phyloP scores from a whole-genome alignment of 345 rosid genomes.

The Jatropha curcas region DNA sequence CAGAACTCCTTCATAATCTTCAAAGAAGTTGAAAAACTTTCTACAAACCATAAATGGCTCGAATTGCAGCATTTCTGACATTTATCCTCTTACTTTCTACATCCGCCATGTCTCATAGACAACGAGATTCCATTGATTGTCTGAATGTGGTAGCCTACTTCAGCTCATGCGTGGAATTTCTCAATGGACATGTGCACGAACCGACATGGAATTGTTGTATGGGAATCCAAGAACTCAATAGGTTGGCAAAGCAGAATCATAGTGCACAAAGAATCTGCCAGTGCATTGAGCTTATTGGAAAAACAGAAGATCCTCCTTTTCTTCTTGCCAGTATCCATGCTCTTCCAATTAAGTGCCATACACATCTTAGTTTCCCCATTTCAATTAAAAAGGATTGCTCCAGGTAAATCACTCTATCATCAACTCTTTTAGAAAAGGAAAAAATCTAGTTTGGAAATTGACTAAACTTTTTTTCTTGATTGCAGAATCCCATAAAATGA shows the following conservation, averaged over 20 bases:
- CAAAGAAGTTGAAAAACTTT: neutral
- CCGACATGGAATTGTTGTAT: constrained; percentile 39
- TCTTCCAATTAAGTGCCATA: constrained; percentile 34
- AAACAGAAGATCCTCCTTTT: constrained; percentile 28
- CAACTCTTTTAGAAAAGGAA: too few relatives aligned
- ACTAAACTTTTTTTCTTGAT: neutral
- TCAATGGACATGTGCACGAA: constrained; percentile 27
- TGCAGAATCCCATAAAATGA: neutral
- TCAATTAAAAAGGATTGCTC: constrained; percentile 47
- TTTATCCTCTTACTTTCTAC: neutral
- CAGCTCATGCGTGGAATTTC: constrained; percentile 36
- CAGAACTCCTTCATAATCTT: neutral
- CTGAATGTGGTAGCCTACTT: constrained; percentile 28
- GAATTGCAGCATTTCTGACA: neutral
- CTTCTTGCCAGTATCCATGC: constrained; percentile 7
- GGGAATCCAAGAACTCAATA: constrained; percentile 36
- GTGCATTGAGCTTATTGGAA: constrained; percentile 44
- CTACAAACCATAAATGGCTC: neutral
- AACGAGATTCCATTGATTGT: neutral
- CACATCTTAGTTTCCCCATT: constrained; percentile 32
- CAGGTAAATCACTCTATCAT: constrained; percentile 21
- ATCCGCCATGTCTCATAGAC: neutral
- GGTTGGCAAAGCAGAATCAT: constrained; percentile 9
- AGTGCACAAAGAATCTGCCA: constrained; percentile 30
- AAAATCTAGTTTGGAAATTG: neutral